Base-by-base conservation (phyloP, 768 basidiomycete species). In the Phylloporus arenicola region DNA sequence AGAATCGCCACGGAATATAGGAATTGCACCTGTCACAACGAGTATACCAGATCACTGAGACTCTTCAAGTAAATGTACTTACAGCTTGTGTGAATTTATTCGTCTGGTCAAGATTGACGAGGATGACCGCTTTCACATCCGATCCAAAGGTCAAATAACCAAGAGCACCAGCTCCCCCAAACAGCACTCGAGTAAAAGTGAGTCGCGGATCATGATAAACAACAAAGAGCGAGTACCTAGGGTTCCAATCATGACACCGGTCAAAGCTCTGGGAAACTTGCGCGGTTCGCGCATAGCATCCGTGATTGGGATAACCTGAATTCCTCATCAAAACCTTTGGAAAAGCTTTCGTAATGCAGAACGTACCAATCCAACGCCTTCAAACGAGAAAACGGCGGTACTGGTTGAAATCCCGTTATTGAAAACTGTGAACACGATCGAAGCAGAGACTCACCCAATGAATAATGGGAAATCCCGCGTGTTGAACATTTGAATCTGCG, bases 351-450 rank as follows among this genome's bases (percentile, higher is more conserved):
- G 25, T n/a, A 39, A 37, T 17, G 24, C 24, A 25, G 27, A 47
- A 67, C 82, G 57, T 57, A 88, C 86, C 69, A 98, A 73, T 43
- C 95, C 96, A 57, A 99, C 92, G 9, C 95, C 95, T 69, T 99
- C 95, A 59, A 98, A 99, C 1, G 96, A 92, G 69, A 98, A 98
- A 27, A 97, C 95, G 3, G 96, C 95, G 20, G 96, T 97, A 8
- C 93, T 92, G 12, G 11, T 58, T 56, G 24, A 53, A 24, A 54
- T 33, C 16, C 24, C 14, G 49, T 54, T 6, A 56, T 42, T 42
- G 4, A 22, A 50, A 43, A 31, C 25, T 7, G 40, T 30, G 25
- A 39, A 43, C 37, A 22, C 12, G 42, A 43, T 27, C 14, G 24
- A 43, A 25, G 17, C 8, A 4, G 17, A 70, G 17, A 70, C 84